A percentile compares a stretch with the other conserved stretches of the same genome.
phyloP scores from a whole-genome alignment of 495 filamentous ascomycete species.

The Neurospora sp. region DNA sequence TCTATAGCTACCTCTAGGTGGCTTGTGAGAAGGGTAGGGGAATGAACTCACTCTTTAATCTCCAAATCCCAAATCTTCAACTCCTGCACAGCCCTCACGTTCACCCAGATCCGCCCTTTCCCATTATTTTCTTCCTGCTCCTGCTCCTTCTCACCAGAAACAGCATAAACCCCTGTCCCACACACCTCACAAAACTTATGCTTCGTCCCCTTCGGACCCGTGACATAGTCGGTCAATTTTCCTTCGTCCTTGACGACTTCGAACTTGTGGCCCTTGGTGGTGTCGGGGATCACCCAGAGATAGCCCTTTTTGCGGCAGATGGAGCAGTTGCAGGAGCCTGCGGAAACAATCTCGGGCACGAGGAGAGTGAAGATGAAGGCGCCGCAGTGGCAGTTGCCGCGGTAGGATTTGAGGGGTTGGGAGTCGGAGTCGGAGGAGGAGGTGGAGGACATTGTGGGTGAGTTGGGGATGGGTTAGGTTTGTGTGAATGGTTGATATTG shows the following conservation, averaged over 20 bases:
- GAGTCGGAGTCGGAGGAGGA: background rate
- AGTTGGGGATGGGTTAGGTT: background rate
- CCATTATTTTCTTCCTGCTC: background rate
- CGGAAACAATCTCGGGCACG: conserved; percentile 31
- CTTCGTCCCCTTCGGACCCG: conserved; percentile 15
- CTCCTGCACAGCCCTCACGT: conserved; percentile 23
- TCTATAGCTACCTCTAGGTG: too few species aligned
- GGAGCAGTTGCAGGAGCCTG: conserved; percentile 41
- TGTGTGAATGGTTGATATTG: background rate
- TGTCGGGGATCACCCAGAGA: conserved; percentile 25
- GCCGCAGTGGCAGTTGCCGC: conserved; percentile 48
- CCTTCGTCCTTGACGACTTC: conserved; percentile 30
- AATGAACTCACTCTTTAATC: conserved; percentile 15
- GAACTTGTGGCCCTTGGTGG: conserved; percentile 31
- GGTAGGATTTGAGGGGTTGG: conserved; percentile 33
- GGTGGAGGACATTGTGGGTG: background rate
- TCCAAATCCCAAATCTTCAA: conserved; percentile 27
- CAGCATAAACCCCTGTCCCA: conserved; percentile 22
- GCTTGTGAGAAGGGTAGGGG: too few species aligned
- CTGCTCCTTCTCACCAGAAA: background rate
- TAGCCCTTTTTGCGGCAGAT: conserved; percentile 37
- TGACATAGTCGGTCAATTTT: conserved; percentile 27
- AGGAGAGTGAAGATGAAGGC: conserved; percentile 36
- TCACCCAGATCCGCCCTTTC: conserved; percentile 8
- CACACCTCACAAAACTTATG: conserved; percentile 38